Conservation (phyloP, 257 asterid species). For the Nicotiana otophora region DNA sequence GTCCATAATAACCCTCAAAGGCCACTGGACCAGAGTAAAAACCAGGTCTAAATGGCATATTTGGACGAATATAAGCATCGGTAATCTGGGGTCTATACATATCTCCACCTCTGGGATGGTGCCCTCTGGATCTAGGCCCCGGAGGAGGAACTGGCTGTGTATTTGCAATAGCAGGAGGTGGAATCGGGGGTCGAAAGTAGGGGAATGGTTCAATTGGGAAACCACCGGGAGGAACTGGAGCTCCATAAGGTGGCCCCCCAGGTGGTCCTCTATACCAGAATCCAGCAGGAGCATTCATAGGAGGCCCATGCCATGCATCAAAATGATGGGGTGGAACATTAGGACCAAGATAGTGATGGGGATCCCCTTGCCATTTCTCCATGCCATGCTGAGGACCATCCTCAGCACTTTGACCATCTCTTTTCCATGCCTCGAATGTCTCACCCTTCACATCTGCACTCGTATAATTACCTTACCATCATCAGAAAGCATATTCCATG, state of each 20-base stretch:
- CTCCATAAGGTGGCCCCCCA: constrained; percentile 68
- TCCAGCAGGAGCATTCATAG: constrained; percentile 63
- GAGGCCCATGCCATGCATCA: constrained; percentile 85
- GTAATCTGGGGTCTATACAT: constrained; percentile 65
- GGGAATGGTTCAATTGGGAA: constrained; percentile 76
- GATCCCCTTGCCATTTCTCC: constrained; percentile 79
- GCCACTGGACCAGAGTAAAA: constrained; percentile 76
- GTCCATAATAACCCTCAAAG: constrained; percentile 84
- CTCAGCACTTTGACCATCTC: constrained; percentile 43
- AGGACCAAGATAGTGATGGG: constrained; percentile 54
- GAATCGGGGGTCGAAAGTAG: constrained; percentile 68
- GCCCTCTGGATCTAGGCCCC: constrained; percentile 74
- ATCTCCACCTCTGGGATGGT: constrained; percentile 75
- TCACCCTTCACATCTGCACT: constrained; percentile 52
- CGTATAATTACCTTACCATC: constrained; percentile 3
- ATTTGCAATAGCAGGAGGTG: constrained; percentile 65
- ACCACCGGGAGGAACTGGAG: constrained; percentile 70
- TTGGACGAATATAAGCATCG: constrained; percentile 72
- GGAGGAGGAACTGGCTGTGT: constrained; percentile 57
- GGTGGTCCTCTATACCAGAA: constrained; percentile 87
- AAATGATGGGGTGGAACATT: constrained; percentile 62
- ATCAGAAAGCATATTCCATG: constrained; percentile 2
- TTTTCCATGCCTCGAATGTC: constrained; percentile 50
- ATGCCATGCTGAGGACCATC: constrained; percentile 46
- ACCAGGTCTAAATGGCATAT: constrained; percentile 79